Evolutionary conservation across 176 grass and related monocot species (phyloP).

Genomic region (Lolium multiflorum): DNA sequence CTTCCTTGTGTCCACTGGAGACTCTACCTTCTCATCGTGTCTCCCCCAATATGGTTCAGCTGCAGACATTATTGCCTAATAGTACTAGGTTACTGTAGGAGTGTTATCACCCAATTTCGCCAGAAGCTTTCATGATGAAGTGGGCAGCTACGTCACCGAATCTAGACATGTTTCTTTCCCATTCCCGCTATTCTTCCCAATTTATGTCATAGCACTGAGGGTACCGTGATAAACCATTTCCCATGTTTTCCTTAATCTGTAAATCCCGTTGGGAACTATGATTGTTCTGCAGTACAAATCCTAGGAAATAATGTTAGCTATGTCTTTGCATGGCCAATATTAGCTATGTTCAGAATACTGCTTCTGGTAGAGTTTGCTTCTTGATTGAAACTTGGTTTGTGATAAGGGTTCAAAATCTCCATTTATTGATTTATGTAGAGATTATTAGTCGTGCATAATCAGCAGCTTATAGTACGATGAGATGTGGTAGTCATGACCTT

Average conservation of each 20-base stretch:
- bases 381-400: background rate
- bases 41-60: no score
- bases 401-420: background rate
- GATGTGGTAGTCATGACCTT: no score
- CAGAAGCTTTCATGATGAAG: background rate
- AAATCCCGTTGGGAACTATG: slow-evolving; percentile 37
- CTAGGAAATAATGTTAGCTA: background rate
- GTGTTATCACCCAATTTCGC: no score
- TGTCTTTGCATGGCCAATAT: background rate
- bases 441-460: no score
- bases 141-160: background rate
- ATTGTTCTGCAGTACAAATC: slow-evolving; percentile 51
- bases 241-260: slow-evolving; percentile 55
- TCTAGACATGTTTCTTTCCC: background rate
- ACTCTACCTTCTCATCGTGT: no score
- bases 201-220: slow-evolving; percentile 57
- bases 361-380: no score
- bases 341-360: background rate
- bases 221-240: slow-evolving; percentile 55
- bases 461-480: background rate
- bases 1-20: no score
- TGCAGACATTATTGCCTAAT: no score
- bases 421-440: background rate
- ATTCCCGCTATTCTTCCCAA: slow-evolving; percentile 13
- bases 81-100: no score